Evolutionary conservation across 306 rosid genomes (phyloP).

Genomic region (Crataegus laevigata): DNA sequence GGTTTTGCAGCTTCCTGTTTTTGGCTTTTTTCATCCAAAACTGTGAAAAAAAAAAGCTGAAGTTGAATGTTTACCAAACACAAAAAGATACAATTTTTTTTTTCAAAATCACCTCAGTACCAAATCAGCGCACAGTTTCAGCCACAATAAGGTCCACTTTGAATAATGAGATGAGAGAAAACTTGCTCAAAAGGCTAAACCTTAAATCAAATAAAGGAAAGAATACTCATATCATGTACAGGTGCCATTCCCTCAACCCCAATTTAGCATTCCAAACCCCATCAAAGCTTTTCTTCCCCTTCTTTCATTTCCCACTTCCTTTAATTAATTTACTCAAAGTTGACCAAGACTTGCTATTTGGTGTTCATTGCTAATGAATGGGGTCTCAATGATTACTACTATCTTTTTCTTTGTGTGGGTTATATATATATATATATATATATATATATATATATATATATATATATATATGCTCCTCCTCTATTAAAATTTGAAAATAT

Average conservation of each 20-base stretch:
- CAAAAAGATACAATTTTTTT: too few species aligned
- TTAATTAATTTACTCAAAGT: not conserved
- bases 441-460: not conserved
- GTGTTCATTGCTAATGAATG: slow-evolving; percentile 16
- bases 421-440: too few species aligned
- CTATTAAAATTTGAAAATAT: not conserved
- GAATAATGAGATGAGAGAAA: slow-evolving; percentile 13
- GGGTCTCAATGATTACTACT: slow-evolving; percentile 23
- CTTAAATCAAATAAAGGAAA: not conserved
- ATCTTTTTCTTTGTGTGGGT: not conserved
- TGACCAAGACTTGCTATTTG: slow-evolving; percentile 11
- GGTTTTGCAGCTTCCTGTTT: too few species aligned
- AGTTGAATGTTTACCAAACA: too few species aligned
- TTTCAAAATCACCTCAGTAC: too few species aligned
- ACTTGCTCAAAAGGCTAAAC: slow-evolving; percentile 14
- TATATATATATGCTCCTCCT: not conserved
- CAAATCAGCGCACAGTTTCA: too few species aligned
- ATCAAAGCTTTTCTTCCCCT: not conserved
- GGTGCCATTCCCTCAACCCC: not conserved
- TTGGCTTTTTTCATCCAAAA: too few species aligned
- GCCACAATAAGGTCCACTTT: slow-evolving; percentile 12
- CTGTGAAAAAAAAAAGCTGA: too few species aligned
- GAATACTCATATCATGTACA: not conserved
- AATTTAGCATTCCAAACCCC: not conserved
- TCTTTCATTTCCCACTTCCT: not conserved